Conservation (phyloP, 352 stramenopile genomes). For the Pythium sukuiense region DNA sequence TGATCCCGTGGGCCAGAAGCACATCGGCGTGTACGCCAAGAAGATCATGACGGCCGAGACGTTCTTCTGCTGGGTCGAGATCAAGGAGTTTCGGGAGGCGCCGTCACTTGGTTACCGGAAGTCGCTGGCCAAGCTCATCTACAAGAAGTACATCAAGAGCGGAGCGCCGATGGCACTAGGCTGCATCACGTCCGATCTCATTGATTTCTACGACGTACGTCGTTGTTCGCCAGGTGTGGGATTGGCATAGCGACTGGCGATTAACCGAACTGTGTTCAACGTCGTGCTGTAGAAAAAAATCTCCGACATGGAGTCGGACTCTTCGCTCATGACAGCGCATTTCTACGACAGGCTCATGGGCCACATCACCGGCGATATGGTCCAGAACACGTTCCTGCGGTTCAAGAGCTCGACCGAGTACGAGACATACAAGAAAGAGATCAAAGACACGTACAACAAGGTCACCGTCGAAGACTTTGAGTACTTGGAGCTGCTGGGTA, state of each 20-base stretch:
- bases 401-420: conserved; percentile 76
- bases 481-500: conserved; percentile 84
- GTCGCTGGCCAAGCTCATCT: conserved; percentile 79
- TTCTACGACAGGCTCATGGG: conserved; percentile 74
- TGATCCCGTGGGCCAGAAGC: conserved; percentile 78
- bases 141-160: conserved; percentile 84
- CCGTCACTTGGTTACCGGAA: conserved; percentile 67
- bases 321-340: conserved; percentile 45
- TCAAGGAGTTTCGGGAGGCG: conserved; percentile 78
- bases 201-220: conserved; percentile 62
- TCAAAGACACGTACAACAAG: conserved; percentile 88
- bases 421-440: conserved; percentile 68
- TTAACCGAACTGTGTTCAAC: neutral
- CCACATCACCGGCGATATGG: conserved; percentile 75
- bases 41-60: conserved; percentile 84
- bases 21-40: conserved; percentile 79
- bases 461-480: conserved; percentile 84
- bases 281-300: conserved; percentile 80
- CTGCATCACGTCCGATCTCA: conserved; percentile 73
- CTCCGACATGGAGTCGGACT: conserved; percentile 42
- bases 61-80: conserved; percentile 87
- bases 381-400: conserved; percentile 77
- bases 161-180: conserved; percentile 72
- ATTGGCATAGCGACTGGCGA: neutral
- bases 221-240: neutral